Evolutionary conservation across 345 rosid species (phyloP).

Genomic region (Barbarea vulgaris): DNA sequence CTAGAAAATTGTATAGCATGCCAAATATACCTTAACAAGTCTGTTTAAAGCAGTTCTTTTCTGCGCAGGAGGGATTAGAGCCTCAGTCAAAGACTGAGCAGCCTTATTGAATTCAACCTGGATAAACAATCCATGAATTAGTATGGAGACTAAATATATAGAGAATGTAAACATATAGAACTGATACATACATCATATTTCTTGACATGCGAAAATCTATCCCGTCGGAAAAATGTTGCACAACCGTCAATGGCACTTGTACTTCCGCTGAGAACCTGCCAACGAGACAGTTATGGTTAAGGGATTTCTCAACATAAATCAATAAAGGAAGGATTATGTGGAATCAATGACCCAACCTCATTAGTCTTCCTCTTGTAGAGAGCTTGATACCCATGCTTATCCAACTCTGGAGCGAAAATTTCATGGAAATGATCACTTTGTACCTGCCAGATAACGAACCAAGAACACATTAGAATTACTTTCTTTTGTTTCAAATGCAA

Average conservation of each 20-base stretch:
- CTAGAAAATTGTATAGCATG: slow-evolving; percentile 47
- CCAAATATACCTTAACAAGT: slow-evolving; percentile 72
- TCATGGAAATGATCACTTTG: slow-evolving; percentile 94
- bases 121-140: slow-evolving; percentile 31
- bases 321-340: neutral
- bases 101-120: slow-evolving; percentile 99
- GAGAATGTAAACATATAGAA: slow-evolving; percentile 14
- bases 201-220: slow-evolving; percentile 95
- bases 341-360: slow-evolving; percentile 63
- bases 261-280: slow-evolving; percentile 81
- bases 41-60: slow-evolving; percentile 86
- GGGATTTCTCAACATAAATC: neutral
- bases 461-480: neutral
- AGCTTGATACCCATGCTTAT: slow-evolving; percentile 96
- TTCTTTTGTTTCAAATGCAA: slow-evolving; percentile 28
- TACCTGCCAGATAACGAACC: slow-evolving; percentile 54
- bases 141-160: slow-evolving; percentile 15
- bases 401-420: slow-evolving; percentile 87
- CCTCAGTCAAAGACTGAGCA: slow-evolving; percentile 98
- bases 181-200: slow-evolving; percentile 83
- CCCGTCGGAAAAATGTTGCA: slow-evolving; percentile 96
- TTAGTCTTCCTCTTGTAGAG: slow-evolving; percentile 89
- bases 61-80: slow-evolving; percentile 74
- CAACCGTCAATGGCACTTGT: slow-evolving; percentile 76
- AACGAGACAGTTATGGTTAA: slow-evolving; percentile 1